These are phyloP conservation scores for Nitzschia sp. DNA, from an alignment of 108 stramenopile species.

Conservation along the genomic window DNA sequence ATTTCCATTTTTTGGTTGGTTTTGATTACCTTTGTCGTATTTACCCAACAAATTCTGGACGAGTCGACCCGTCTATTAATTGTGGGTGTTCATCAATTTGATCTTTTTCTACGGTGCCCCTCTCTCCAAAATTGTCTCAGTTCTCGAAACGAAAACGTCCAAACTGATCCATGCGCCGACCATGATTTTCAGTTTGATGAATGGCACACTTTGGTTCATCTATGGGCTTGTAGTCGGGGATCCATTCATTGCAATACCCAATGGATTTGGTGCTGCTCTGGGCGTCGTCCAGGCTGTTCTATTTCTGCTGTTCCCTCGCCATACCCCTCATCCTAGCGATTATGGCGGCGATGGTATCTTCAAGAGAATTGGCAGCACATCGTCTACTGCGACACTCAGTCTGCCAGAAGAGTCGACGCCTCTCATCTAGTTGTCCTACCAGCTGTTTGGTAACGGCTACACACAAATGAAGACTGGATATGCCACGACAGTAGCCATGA, in stretches of 20 bases:
- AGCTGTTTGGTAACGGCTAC: too few species aligned
- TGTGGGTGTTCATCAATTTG: slow-evolving; percentile 62
- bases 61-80: slow-evolving; percentile 12
- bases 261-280: slow-evolving; percentile 21
- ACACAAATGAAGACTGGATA: too few species aligned
- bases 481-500: too few species aligned
- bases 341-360: slow-evolving; percentile 34
- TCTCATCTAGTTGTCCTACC: not conserved
- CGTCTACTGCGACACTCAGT: not conserved
- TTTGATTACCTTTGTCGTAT: slow-evolving; percentile 42
- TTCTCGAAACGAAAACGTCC: slow-evolving; percentile 49
- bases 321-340: slow-evolving; percentile 60
- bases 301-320: slow-evolving; percentile 18
- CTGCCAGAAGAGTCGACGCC: not conserved
- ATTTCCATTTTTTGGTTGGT: slow-evolving; percentile 43
- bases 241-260: slow-evolving; percentile 27
- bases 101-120: slow-evolving; percentile 83
- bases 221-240: slow-evolving; percentile 41
- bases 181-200: slow-evolving; percentile 61
- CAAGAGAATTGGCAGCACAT: not conserved
- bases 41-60: slow-evolving; percentile 9
- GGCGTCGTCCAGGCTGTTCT: slow-evolving; percentile 27
- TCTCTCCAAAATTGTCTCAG: slow-evolving; percentile 59
- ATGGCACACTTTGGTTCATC: slow-evolving; percentile 64
- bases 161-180: slow-evolving; percentile 61